A percentile compares a stretch with the other conserved stretches of the same genome.
These are phyloP conservation scores for Calonectria leucothoes DNA, from an alignment of 2,329 filamentous ascomycete genomes.

Conservation along the genomic window DNA sequence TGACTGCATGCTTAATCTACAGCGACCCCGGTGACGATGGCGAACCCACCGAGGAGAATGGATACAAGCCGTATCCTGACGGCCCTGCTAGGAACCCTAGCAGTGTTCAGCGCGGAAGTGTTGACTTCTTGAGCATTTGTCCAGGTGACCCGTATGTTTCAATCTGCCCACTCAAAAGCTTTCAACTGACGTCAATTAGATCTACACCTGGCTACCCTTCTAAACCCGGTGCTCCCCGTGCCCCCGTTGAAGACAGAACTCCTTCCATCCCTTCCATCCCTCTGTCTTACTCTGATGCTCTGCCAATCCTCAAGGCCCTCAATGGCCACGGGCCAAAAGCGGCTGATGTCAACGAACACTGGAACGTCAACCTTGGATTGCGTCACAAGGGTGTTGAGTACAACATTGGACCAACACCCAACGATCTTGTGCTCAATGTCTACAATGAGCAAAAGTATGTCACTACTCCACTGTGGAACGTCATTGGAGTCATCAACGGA, in stretches of 20 bases:
- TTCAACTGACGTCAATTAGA: slow-evolving; percentile 41
- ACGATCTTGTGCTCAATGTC: slow-evolving; percentile 76
- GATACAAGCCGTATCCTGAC: slow-evolving; percentile 81
- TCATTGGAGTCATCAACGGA: slow-evolving; percentile 92
- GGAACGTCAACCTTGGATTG: slow-evolving; percentile 78
- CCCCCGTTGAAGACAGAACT: slow-evolving; percentile 75
- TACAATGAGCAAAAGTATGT: slow-evolving; percentile 85
- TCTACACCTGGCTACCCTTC: slow-evolving; percentile 96
- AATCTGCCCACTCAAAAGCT: neutral
- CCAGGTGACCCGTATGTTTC: slow-evolving; percentile 73
- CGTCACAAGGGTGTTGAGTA: slow-evolving; percentile 86
- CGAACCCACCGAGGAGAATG: slow-evolving; percentile 82
- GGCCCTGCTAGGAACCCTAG: slow-evolving; percentile 90
- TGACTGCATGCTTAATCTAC: slow-evolving; percentile 87
- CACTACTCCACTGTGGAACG: slow-evolving; percentile 88
- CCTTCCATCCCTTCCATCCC: slow-evolving; percentile 91
- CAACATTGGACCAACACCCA: slow-evolving; percentile 85
- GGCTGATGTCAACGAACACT: slow-evolving; percentile 77
- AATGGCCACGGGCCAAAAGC: slow-evolving; percentile 89
- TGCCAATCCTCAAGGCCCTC: slow-evolving; percentile 89
- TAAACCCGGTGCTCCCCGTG: slow-evolving; percentile 85
- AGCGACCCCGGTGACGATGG: slow-evolving; percentile 92
- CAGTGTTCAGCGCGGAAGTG: slow-evolving; percentile 90
- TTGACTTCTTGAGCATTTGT: slow-evolving; percentile 79
- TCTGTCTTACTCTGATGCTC: slow-evolving; percentile 86